Conservation (phyloP, 805 yeast genomes). For the Metschnikowia colocasiae region DNA sequence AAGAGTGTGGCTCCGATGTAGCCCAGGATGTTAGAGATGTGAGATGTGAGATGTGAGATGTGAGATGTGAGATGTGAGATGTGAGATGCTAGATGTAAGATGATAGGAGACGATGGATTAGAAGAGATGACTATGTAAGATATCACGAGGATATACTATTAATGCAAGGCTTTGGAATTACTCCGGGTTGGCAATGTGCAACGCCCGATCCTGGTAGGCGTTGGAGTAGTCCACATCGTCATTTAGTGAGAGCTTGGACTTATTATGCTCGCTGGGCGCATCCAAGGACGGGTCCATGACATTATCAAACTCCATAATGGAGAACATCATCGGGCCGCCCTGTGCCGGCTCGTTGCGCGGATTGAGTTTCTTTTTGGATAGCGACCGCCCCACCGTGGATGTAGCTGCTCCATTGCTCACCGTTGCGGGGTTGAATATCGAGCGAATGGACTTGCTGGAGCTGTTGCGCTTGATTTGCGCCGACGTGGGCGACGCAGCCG, state of each 20-base stretch:
- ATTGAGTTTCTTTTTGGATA: conserved; percentile 29
- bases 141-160: background rate
- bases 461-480: conserved; percentile 29
- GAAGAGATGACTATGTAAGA: no score
- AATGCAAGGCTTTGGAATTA: conserved; percentile 1
- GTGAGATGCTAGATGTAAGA: no score
- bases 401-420: conserved; percentile 11
- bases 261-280: conserved; percentile 15
- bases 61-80: no score
- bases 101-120: no score
- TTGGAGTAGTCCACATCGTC: conserved; percentile 21
- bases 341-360: conserved; percentile 16
- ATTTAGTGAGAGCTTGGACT: conserved; percentile 15
- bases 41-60: no score
- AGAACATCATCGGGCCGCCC: conserved; percentile 28
- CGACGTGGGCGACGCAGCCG: conserved; percentile 7
- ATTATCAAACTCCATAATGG: conserved; percentile 25
- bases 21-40: no score
- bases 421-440: conserved; percentile 19
- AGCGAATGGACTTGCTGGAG: conserved; percentile 33
- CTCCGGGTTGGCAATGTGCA: conserved; percentile 21
- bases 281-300: conserved; percentile 16
- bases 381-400: conserved; percentile 26
- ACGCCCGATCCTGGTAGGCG: conserved; percentile 11
- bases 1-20: conserved; percentile 14